These are phyloP conservation scores for Neofusicoccum sp. DNA, from an alignment of 2,329 filamentous ascomycete species.

Conservation along the genomic window DNA sequence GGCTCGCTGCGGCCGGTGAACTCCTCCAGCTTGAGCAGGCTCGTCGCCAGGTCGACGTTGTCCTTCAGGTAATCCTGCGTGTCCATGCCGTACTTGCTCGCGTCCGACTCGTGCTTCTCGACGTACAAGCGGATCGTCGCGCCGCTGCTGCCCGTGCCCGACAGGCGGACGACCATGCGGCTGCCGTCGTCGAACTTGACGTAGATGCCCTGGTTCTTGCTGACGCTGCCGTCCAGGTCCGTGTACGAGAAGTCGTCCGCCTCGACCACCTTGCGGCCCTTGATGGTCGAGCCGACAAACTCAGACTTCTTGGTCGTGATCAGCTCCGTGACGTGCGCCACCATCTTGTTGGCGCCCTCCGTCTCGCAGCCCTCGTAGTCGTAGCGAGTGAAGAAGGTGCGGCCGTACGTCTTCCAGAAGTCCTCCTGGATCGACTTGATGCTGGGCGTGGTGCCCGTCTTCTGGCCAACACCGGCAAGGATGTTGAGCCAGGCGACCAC, in stretches of 20 bases:
- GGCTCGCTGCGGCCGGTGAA: conserved; percentile 89
- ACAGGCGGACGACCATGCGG: conserved; percentile 91
- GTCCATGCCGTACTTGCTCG: conserved; percentile 72
- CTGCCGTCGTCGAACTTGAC: conserved; percentile 92
- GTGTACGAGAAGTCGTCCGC: conserved; percentile 98
- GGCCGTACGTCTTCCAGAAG: conserved; percentile 95
- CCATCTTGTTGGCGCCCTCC: conserved; percentile 86
- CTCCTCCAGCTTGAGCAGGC: conserved; percentile 89
- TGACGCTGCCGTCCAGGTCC: conserved; percentile 94
- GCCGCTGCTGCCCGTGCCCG: conserved; percentile 90
- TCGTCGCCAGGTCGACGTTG: conserved; percentile 80
- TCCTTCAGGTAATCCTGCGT: conserved; percentile 93
- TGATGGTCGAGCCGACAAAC: conserved; percentile 81
- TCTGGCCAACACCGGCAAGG: conserved; percentile 86
- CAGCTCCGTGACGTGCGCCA: conserved; percentile 74
- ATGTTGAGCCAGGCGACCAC: conserved; percentile 98
- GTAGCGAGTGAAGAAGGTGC: conserved; percentile 98
- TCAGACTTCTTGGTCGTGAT: conserved; percentile 66
- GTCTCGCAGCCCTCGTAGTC: conserved; percentile 96
- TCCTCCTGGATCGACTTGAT: conserved; percentile 96
- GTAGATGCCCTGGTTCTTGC: conserved; percentile 93
- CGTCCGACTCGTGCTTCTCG: conserved; percentile 87
- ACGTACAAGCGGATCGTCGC: conserved; percentile 97
- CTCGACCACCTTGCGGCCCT: conserved; percentile 78
- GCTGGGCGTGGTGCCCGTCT: conserved; percentile 77